Evolutionary conservation across 345 rosid species (phyloP), one percentile per base, ranked within the genome.

Genomic region (Lepidium aucheri): DNA sequence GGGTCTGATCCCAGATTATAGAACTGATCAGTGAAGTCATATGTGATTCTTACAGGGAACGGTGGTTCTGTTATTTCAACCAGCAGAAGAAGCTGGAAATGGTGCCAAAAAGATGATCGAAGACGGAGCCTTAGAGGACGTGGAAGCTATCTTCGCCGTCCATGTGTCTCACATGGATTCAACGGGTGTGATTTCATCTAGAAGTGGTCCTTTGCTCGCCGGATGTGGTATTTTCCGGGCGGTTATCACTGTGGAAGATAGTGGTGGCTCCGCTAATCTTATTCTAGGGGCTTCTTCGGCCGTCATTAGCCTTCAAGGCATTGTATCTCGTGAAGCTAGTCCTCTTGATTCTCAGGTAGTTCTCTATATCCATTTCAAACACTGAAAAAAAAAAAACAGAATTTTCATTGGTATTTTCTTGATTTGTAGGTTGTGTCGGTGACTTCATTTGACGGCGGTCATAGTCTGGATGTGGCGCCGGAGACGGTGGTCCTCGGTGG

Each of bases 71-170:
- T 46, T 91, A n/a, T 91, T 91, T 53, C 98, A 91, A 67, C 96
- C 98, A 2, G 96, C 98, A 4, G 98, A 91, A 77, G 98, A 91
- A 83, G 98, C 96, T 12, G 98, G 98, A 16, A 91, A 91, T 28
- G 98, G 98, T 6, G 98, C 98, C 10, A 91, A 88, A 53, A 45
- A 73, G 34, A 86, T 91, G 98, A 91, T 91, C 1, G 79, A 69
- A 67, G 98, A 91, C 7, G 91, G 87, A 4, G 96, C 91, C 0
- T 68, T 88, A 4, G 91, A 85, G 2, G 74, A 86, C 38, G 82
- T 91, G 9, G 87, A 86, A 49, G 96, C 94, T 55, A 88, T 88
- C 40, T 91, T 91, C 26, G 96, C 94, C 0, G 81, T 80, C 34
- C 98, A 91, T 17, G 96, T 91, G 8, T 88, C 96, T n/a, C 96